A percentile compares a stretch with the other conserved stretches of the same genome.
Evolutionary conservation across 2,329 filamentous ascomycete genomes (phyloP).

Genomic region (Triangularia setosa): DNA sequence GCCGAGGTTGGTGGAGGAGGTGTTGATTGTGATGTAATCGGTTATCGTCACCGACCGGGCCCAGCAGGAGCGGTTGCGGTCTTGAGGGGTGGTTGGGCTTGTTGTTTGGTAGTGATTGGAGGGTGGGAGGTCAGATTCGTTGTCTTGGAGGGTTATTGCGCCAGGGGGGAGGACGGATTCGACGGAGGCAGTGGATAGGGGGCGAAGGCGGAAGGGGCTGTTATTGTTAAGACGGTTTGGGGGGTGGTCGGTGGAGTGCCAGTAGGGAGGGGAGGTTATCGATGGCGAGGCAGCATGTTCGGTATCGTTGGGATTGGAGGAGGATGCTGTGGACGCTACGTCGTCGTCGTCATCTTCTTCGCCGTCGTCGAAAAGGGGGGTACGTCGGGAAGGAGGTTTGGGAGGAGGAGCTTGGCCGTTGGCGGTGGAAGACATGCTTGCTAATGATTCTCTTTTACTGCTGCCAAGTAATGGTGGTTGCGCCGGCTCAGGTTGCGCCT

Average conservation of each 20-base stretch:
- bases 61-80: constrained; percentile 58
- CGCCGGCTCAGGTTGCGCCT: constrained; percentile 7
- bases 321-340: constrained; percentile 9
- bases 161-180: constrained; percentile 48
- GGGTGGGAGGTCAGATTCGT: constrained; percentile 50
- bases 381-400: neutral
- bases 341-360: constrained; percentile 9
- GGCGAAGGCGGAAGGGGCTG: constrained; percentile 35
- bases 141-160: constrained; percentile 60
- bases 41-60: constrained; percentile 59
- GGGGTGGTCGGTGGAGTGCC: constrained; percentile 31
- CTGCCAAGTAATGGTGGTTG: constrained; percentile 1
- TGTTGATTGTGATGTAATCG: constrained; percentile 55
- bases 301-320: constrained; percentile 9
- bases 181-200: constrained; percentile 40
- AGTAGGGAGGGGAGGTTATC: constrained; percentile 41
- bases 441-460: neutral
- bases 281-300: constrained; percentile 19
- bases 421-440: neutral
- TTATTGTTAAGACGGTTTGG: neutral
- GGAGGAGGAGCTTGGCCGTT: neutral
- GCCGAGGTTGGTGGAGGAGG: constrained; percentile 59
- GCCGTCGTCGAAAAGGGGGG: constrained; percentile 11
- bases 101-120: constrained; percentile 26
- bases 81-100: constrained; percentile 22